A percentile compares a stretch with the other conserved stretches of the same genome.
These are phyloP conservation scores for Porcisia hertigi DNA, from an alignment of 208 protist species.

Conservation along the genomic window DNA sequence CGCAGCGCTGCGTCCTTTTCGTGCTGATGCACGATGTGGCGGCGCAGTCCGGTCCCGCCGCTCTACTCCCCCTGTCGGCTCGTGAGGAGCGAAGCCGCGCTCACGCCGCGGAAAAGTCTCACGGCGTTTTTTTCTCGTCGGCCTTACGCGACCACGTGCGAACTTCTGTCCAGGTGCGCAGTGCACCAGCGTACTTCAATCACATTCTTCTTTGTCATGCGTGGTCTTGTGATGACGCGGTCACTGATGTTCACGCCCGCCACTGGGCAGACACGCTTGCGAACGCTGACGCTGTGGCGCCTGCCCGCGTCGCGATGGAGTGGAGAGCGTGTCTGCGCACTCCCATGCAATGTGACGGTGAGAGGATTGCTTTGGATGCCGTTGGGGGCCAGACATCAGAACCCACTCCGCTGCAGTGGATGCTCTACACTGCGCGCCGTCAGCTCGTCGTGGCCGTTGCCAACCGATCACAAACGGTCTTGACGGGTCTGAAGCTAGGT, in stretches of 20 bases:
- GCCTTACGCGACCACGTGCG: background rate
- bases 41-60: background rate
- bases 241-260: background rate
- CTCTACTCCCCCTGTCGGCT: constrained; percentile 1
- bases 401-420: constrained; percentile 36
- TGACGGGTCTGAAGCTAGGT: constrained; percentile 14
- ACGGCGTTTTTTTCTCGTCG: background rate
- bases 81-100: constrained; percentile 15
- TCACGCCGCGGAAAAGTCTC: constrained; percentile 8
- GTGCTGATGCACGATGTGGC: constrained; percentile 15
- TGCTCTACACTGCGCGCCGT: constrained; percentile 46
- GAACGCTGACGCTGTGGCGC: background rate
- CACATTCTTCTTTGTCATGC: constrained; percentile 10
- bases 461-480: constrained; percentile 38
- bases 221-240: constrained; percentile 4
- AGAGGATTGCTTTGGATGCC: background rate
- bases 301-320: constrained; percentile 18
- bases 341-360: background rate
- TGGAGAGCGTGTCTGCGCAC: constrained; percentile 17
- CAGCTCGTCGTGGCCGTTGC: constrained; percentile 39
- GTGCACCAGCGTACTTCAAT: constrained; percentile 12
- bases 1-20: constrained; percentile 27
- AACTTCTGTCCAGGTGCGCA: background rate
- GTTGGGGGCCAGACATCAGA: constrained; percentile 1
- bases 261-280: background rate